phyloP scores from a whole-genome alignment of 192 early-diverging fungal species.

The Chytriomyces sp. region DNA sequence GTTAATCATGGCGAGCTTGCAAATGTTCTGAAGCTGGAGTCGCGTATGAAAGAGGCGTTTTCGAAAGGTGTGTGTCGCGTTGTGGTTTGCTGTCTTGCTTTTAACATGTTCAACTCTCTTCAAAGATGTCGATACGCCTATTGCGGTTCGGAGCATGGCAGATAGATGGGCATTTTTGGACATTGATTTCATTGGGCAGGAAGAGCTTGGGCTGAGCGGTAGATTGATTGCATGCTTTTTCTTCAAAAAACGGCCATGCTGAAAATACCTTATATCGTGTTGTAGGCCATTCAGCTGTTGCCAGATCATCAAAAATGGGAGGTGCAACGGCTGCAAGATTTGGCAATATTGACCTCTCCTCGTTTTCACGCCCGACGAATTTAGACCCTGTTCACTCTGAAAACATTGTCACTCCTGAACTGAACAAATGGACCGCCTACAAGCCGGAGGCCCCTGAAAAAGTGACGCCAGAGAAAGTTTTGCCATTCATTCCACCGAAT shows the following conservation, averaged over 20 bases:
- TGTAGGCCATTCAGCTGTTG: too few relatives aligned
- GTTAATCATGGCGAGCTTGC: slow-evolving; percentile 85
- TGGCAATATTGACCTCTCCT: too few relatives aligned
- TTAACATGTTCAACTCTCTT: neutral
- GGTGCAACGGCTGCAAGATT: too few relatives aligned
- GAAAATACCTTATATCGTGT: too few relatives aligned
- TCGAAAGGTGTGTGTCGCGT: slow-evolving; percentile 57
- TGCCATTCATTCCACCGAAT: neutral
- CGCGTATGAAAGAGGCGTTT: slow-evolving; percentile 75
- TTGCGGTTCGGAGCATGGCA: slow-evolving; percentile 49
- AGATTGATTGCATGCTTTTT: too few relatives aligned
- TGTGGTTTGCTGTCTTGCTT: neutral
- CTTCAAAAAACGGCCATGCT: too few relatives aligned
- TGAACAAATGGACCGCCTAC: slow-evolving; percentile 71
- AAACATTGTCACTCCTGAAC: slow-evolving; percentile 74
- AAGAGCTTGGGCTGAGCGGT: slow-evolving; percentile 62
- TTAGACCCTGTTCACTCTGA: slow-evolving; percentile 68
- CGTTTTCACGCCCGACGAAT: neutral
- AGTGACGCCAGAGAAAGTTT: neutral
- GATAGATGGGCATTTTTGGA: slow-evolving; percentile 79
- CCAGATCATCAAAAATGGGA: too few relatives aligned
- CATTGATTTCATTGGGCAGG: slow-evolving; percentile 70
- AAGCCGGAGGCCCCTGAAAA: slow-evolving; percentile 54
- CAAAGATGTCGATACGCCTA: slow-evolving; percentile 33
- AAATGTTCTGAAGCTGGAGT: slow-evolving; percentile 76